A percentile compares a stretch with the other conserved stretches of the same genome.
These are phyloP conservation scores for Ganoderma lingzhi DNA, from an alignment of 1,284 basidiomycete species.

Conservation along the genomic window DNA sequence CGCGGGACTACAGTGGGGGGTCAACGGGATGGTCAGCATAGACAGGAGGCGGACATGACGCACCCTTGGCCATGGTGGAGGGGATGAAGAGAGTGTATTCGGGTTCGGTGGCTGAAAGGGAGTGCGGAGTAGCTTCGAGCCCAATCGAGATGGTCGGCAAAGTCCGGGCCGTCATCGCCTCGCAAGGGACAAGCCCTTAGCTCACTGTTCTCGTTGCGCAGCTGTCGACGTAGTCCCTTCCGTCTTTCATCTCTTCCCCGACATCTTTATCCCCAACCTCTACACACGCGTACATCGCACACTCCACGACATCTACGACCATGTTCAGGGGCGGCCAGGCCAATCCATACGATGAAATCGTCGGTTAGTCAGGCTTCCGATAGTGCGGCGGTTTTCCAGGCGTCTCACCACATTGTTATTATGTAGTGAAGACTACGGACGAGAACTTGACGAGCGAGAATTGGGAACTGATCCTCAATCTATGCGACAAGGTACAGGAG, in stretches of 20 bases:
- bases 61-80: constrained; percentile 68
- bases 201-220: constrained; percentile 25
- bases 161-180: constrained; percentile 32
- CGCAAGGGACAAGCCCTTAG: constrained; percentile 8
- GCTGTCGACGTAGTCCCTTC: constrained; percentile 27
- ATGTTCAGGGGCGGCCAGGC: constrained; percentile 74
- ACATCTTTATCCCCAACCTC: constrained; percentile 4
- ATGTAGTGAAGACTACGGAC: constrained; percentile 89
- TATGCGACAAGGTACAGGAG: constrained; percentile 96
- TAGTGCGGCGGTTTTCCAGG: background rate
- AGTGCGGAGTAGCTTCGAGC: constrained; percentile 27
- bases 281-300: constrained; percentile 1
- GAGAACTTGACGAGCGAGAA: constrained; percentile 95
- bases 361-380: constrained; percentile 66
- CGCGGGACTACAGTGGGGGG: constrained; percentile 76
- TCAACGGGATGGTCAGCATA: background rate
- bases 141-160: constrained; percentile 30
- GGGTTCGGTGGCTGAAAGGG: constrained; percentile 13
- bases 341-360: constrained; percentile 94
- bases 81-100: constrained; percentile 26
- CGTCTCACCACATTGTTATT: constrained; percentile 12
- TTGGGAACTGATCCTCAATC: constrained; percentile 93
- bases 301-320: constrained; percentile 5
- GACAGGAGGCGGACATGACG: background rate
- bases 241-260: constrained; percentile 21